Evolutionary conservation across 2,329 filamentous ascomycete genomes (phyloP), one percentile per base, ranked within the genome.

Genomic region (Talaromyces sp.): DNA sequence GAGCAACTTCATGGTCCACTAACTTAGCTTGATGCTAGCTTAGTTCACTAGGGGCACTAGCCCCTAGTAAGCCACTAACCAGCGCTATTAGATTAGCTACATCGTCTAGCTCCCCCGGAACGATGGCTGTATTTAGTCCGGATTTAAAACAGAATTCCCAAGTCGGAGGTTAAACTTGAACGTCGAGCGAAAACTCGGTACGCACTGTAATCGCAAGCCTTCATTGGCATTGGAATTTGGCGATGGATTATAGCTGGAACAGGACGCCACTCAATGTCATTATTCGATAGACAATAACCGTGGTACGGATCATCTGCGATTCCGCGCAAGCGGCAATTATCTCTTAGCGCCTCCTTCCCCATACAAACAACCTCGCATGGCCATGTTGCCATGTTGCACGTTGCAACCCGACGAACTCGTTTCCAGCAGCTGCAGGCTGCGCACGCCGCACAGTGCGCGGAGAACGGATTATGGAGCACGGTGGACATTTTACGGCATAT

Each of bases 261-360:
- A 57, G 12, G 12, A 23, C 9, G 28, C 56, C 56, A 18, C 23
- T 35, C 16, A 37, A 31, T 14, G 23, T 39, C 35, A 40, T 23
- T 16, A n/a, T 28, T 42, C 54, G 35, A 39, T 21, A n/a, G 35
- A 23, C 54, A 7, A 40, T 39, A 56, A 23, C 21, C 25, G 54
- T 18, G 25, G 57, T 23, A 59, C 37, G 18, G 28, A 50, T 39
- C 42, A 59, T 42, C 25, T n/a, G 28, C n/a, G 28, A 59, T 42
- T 59, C 57, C 42, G 57, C 50, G 57, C 57, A 31, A 28, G 37
- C 44, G 31, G 42, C 25, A 59, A n/a, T n/a, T 35, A 12, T 7
- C n/a, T 39, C 25, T 59, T 50, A 59, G 57, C 40, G 57, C 42
- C 42, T 48, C 42, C 63, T 72, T 69, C 5, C 9, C 12, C 50